A percentile compares a stretch with the other conserved stretches of the same genome.
Evolutionary conservation across 768 basidiomycete genomes (phyloP).

Genomic region (Ephemerocybe angulata): DNA sequence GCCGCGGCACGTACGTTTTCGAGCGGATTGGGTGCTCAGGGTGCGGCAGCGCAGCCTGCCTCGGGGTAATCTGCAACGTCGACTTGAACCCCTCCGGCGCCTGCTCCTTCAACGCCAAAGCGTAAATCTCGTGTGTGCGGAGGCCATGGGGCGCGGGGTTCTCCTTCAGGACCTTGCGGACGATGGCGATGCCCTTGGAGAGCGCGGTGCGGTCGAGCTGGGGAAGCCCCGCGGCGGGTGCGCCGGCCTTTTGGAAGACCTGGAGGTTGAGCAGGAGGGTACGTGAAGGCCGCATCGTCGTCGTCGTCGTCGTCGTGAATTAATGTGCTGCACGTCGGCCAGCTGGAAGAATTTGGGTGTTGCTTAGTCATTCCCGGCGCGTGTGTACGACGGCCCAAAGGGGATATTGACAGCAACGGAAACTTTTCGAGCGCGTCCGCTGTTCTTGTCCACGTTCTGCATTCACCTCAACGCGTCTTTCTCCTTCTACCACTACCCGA

Average conservation of each 20-base stretch:
- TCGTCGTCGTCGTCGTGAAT: not conserved
- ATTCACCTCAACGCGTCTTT: not conserved
- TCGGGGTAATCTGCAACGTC: not conserved
- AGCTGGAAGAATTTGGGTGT: not conserved
- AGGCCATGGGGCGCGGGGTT: slow-evolving; percentile 50
- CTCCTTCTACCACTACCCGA: too few relatives aligned
- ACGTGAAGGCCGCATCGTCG: not conserved
- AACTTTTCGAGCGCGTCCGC: not conserved
- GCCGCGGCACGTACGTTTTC: slow-evolving; percentile 36
- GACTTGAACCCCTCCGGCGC: slow-evolving; percentile 25
- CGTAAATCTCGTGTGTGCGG: slow-evolving; percentile 40
- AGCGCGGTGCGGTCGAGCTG: not conserved
- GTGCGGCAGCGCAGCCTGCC: slow-evolving; percentile 29
- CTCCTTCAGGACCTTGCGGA: slow-evolving; percentile 5
- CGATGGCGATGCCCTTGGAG: slow-evolving; percentile 4
- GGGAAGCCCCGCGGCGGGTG: not conserved
- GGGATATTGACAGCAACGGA: not conserved
- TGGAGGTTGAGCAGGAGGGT: not conserved
- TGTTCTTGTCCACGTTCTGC: not conserved
- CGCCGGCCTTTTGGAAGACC: not conserved
- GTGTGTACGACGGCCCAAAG: not conserved
- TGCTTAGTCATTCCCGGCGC: not conserved
- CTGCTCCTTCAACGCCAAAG: slow-evolving; percentile 29
- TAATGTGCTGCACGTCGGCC: not conserved
- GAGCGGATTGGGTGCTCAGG: slow-evolving; percentile 52